Percentiles rank a stretch among this genome's conserved stretches.
Conservation (phyloP, 371 early-diverging fungal species). For the Mucor piriformis region DNA sequence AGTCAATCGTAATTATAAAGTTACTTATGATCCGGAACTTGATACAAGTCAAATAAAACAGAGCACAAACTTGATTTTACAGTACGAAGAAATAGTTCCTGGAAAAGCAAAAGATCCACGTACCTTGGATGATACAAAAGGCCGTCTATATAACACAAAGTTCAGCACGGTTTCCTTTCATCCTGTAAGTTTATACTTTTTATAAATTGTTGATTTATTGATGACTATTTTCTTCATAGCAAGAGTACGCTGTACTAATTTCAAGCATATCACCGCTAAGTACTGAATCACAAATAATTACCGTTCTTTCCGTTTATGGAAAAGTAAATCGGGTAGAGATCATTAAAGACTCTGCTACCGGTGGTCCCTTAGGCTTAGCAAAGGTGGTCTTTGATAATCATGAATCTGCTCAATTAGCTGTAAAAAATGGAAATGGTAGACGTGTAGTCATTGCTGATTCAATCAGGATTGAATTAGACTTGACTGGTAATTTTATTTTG, state of each 20-base stretch:
- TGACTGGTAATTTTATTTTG: conserved; percentile 51
- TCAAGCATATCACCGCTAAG: conserved; percentile 40
- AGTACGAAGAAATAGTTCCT: neutral
- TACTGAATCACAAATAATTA: conserved; percentile 41
- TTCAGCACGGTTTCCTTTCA: neutral
- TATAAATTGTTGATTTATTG: no score
- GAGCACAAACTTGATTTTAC: neutral
- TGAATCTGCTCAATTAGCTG: conserved; percentile 44
- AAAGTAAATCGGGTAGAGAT: conserved; percentile 49
- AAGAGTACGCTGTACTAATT: conserved; percentile 22
- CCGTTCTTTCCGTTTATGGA: conserved; percentile 54
- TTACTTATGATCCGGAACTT: conserved; percentile 19
- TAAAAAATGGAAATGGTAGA: conserved; percentile 55
- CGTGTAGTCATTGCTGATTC: conserved; percentile 46
- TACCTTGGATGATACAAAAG: neutral
- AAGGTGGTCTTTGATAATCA: conserved; percentile 41
- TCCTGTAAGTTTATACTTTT: neutral
- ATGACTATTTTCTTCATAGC: no score
- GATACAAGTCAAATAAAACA: conserved; percentile 8
- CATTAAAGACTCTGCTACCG: conserved; percentile 49
- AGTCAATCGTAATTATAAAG: conserved; percentile 5
- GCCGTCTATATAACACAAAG: neutral
- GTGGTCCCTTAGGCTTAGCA: conserved; percentile 49
- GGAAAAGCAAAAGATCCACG: conserved; percentile 15
- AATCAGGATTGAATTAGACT: conserved; percentile 61